These are phyloP conservation scores for Penicillium flavigenum DNA, from an alignment of 495 filamentous ascomycete species.

Conservation along the genomic window DNA sequence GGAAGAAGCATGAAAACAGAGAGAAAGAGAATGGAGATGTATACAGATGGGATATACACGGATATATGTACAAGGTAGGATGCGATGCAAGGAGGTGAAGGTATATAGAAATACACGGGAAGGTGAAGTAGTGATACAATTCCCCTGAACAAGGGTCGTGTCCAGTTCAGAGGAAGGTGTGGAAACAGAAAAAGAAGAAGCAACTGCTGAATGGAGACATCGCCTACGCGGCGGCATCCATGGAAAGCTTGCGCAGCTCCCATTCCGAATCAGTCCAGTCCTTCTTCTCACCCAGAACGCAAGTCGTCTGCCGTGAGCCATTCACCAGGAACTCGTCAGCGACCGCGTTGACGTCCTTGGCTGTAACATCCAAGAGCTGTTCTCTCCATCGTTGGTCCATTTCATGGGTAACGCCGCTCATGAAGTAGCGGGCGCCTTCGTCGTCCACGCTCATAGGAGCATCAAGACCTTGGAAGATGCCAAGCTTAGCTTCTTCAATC, in stretches of 20 bases:
- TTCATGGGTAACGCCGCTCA: constrained; percentile 79
- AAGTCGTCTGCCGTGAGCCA: constrained; percentile 53
- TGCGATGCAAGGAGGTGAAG: constrained; percentile 13
- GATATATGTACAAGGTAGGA: constrained; percentile 32
- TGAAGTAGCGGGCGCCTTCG: constrained; percentile 82
- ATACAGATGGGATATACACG: constrained; percentile 19
- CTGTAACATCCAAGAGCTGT: constrained; percentile 82
- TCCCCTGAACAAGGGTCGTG: neutral
- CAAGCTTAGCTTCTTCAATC: constrained; percentile 92
- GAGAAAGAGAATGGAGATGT: constrained; percentile 15
- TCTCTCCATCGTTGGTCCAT: constrained; percentile 88
- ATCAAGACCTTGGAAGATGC: constrained; percentile 94
- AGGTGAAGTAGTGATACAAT: constrained; percentile 7
- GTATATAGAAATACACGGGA: constrained; percentile 26
- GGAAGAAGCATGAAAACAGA: constrained; percentile 2
- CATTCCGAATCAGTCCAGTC: constrained; percentile 61
- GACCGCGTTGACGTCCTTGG: constrained; percentile 72
- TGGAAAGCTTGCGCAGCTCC: constrained; percentile 47
- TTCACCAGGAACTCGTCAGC: constrained; percentile 82
- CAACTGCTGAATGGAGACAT: neutral
- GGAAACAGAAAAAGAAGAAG: neutral
- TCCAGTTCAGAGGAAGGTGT: neutral
- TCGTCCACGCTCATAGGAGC: constrained; percentile 83
- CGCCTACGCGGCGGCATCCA: constrained; percentile 32
- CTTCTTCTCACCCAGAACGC: constrained; percentile 80